Percentiles rank a stretch among this genome's conserved stretches.
Conservation (phyloP, 345 rosid species). For the Passiflora organensis region DNA sequence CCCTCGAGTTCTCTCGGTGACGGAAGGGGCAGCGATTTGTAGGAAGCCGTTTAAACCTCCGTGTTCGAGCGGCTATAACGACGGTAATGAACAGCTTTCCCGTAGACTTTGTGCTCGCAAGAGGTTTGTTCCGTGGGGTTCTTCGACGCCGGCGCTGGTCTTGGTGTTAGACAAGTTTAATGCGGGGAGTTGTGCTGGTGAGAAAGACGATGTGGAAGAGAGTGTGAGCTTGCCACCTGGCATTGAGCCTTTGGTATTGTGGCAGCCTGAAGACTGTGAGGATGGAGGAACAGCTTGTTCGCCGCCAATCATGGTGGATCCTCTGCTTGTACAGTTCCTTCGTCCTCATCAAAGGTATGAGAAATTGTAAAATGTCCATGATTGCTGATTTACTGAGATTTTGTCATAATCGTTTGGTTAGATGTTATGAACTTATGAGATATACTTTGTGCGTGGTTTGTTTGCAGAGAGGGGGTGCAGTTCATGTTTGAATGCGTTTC, state of each 20-base stretch:
- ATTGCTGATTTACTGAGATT: neutral
- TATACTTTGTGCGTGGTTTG: neutral
- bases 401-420: too few relatives aligned
- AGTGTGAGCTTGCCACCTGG: conserved; percentile 68
- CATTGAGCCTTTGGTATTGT: conserved; percentile 70
- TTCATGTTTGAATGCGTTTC: conserved; percentile 97
- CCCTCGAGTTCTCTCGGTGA: conserved; percentile 77
- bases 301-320: conserved; percentile 61
- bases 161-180: conserved; percentile 33
- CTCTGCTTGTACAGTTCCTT: conserved; percentile 83
- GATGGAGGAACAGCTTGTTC: conserved; percentile 30
- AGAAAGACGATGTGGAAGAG: conserved; percentile 47
- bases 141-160: conserved; percentile 56
- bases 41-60: conserved; percentile 96
- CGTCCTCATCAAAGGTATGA: conserved; percentile 96
- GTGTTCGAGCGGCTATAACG: conserved; percentile 50
- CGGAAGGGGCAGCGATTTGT: conserved; percentile 86
- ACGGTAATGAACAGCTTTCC: conserved; percentile 48
- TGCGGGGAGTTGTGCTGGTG: conserved; percentile 22
- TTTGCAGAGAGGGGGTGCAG: conserved; percentile 95
- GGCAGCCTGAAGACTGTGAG: conserved; percentile 68
- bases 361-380: neutral
- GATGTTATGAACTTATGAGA: too few relatives aligned
- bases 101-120: conserved; percentile 89
- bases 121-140: conserved; percentile 94